phyloP scores from a whole-genome alignment of 495 filamentous ascomycete species.

The Venustampulla echinocandica region DNA sequence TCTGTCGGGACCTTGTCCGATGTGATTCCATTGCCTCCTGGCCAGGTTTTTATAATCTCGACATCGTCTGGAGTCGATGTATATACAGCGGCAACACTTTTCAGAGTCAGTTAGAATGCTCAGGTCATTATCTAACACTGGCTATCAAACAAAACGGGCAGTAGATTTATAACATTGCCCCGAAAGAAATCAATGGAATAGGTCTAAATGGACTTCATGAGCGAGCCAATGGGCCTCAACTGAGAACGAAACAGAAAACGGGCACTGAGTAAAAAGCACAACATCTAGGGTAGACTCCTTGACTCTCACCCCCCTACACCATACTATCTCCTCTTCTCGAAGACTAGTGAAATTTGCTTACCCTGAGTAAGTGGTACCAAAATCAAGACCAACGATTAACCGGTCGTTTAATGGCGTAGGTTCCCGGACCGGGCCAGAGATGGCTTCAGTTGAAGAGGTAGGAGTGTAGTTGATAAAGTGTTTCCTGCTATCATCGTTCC shows the following conservation, averaged over 20 bases:
- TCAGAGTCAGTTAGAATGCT: not conserved
- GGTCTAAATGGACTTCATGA: no score
- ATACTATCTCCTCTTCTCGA: no score
- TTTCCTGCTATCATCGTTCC: constrained; percentile 44
- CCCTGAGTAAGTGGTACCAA: constrained; percentile 65
- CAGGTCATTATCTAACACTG: no score
- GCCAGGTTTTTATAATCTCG: constrained; percentile 77
- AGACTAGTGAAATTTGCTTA: no score
- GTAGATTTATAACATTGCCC: no score
- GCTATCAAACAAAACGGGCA: no score
- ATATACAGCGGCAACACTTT: constrained; percentile 64
- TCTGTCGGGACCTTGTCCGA: constrained; percentile 62
- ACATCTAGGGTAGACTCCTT: no score
- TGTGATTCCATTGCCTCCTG: constrained; percentile 64
- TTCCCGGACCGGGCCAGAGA: constrained; percentile 45
- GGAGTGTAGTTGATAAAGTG: constrained; percentile 44
- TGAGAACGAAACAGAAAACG: no score
- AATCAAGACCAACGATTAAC: constrained; percentile 59
- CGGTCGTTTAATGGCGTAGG: constrained; percentile 39
- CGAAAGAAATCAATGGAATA: no score
- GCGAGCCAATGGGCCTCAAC: no score
- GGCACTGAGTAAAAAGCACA: no score
- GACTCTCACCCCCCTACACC: no score
- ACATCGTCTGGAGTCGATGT: constrained; percentile 68
- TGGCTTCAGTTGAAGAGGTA: constrained; percentile 42